These are phyloP conservation scores for barley (Hordeum vulgare) DNA, from an alignment of 176 grass and related monocot genomes.

Conservation along the genomic window DNA sequence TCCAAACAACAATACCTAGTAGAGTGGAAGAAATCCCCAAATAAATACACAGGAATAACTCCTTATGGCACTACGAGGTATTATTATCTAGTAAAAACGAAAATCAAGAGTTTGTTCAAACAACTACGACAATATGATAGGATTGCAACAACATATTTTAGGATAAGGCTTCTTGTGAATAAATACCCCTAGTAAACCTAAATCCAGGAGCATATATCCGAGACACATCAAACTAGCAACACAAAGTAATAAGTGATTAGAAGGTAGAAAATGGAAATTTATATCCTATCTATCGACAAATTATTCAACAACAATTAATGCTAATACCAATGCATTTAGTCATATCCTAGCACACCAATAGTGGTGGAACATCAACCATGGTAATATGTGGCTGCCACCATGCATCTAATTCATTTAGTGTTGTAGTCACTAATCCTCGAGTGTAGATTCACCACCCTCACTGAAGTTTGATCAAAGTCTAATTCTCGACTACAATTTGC, in stretches of 20 bases:
- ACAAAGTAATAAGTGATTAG: neutral
- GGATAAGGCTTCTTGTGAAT: neutral
- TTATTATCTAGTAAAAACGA: no score
- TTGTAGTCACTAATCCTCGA: neutral
- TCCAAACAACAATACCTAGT: no score
- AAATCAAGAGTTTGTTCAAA: no score
- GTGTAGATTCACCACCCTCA: neutral
- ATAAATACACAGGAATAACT: no score
- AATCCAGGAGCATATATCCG: neutral
- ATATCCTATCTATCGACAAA: constrained; percentile 4
- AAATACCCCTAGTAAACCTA: neutral
- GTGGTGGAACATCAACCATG: constrained; percentile 13
- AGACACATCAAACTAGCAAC: neutral
- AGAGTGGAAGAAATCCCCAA: no score
- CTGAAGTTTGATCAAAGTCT: neutral
- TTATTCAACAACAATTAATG: neutral
- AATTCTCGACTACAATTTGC: neutral
- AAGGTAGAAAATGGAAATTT: neutral
- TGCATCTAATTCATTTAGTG: neutral
- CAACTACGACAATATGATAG: no score
- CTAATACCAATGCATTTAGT: neutral
- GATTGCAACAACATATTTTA: no score
- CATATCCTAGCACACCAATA: neutral
- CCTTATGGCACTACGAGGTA: no score
- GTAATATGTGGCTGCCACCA: neutral